phyloP scores from a whole-genome alignment of 1,139 yeast genomes.

The Nadsonia commutata region DNA sequence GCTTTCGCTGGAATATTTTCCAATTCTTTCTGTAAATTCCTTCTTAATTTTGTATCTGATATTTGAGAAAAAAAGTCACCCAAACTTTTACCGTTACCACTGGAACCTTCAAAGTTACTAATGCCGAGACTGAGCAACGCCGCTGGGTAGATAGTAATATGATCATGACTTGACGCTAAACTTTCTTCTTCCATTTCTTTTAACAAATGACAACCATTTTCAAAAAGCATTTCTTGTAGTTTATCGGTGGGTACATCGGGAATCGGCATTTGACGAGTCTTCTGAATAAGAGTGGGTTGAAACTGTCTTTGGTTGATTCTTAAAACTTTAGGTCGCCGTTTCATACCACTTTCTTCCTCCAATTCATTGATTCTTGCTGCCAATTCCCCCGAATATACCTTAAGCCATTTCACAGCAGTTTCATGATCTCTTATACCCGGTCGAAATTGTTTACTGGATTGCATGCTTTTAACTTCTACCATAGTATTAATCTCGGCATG shows the following conservation, averaged over 20 bases:
- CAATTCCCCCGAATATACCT: conserved; percentile 71
- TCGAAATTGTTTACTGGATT: conserved; percentile 68
- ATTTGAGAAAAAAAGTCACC: conserved; percentile 5
- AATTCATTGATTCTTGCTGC: conserved; percentile 54
- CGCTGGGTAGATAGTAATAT: conserved; percentile 6
- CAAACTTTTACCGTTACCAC: conserved; percentile 3
- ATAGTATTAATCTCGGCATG: conserved; percentile 39
- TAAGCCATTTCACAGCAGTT: conserved; percentile 53
- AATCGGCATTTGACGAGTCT: conserved; percentile 5
- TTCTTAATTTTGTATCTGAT: background rate
- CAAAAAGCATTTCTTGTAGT: conserved; percentile 14
- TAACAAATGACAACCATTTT: conserved; percentile 17
- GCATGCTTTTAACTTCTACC: conserved; percentile 70
- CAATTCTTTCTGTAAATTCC: background rate
- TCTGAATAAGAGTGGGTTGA: conserved; percentile 9
- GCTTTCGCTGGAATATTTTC: background rate
- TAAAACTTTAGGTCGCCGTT: conserved; percentile 24
- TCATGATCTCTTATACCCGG: conserved; percentile 33
- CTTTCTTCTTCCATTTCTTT: conserved; percentile 13
- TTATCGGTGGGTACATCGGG: conserved; percentile 7
- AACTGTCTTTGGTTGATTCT: conserved; percentile 15
- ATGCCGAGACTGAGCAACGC: conserved; percentile 7
- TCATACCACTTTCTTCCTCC: conserved; percentile 35
- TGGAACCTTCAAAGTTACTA: conserved; percentile 6
- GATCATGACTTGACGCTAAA: background rate